A percentile compares a stretch with the other conserved stretches of the same genome.
Evolutionary conservation across 306 rosid species (phyloP).

Genomic region (Psophocarpus tetragonolobus): DNA sequence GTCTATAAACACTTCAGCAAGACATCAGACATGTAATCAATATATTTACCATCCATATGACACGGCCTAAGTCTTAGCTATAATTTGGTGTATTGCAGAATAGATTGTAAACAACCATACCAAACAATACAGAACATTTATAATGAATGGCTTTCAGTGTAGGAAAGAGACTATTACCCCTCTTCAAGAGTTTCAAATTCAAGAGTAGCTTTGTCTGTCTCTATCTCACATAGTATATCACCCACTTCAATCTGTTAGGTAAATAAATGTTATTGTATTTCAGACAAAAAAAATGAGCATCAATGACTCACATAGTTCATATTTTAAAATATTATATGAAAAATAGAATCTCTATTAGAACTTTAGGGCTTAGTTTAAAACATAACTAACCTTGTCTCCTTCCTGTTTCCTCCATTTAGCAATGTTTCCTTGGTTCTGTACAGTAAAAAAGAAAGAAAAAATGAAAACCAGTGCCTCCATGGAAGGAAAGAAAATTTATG

Average conservation of each 20-base stretch:
- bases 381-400: conserved; percentile 92
- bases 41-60: conserved; percentile 13
- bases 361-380: conserved; percentile 29
- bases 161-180: conserved; percentile 72
- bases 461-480: conserved; percentile 23
- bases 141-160: conserved; percentile 7
- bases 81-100: background rate
- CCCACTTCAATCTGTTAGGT: conserved; percentile 89
- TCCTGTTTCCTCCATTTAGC: conserved; percentile 88
- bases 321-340: conserved; percentile 21
- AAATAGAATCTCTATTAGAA: conserved; percentile 4
- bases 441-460: conserved; percentile 18
- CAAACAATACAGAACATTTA: conserved; percentile 22
- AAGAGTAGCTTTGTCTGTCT: conserved; percentile 97
- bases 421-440: conserved; percentile 92
- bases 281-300: background rate
- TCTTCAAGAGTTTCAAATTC: conserved; percentile 94
- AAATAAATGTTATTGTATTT: conserved; percentile 25
- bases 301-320: conserved; percentile 23
- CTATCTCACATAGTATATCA: conserved; percentile 95
- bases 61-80: conserved; percentile 14
- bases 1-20: background rate
- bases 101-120: conserved; percentile 11
- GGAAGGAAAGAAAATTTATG: conserved; percentile 28
- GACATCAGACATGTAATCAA: conserved; percentile 11